Evolutionary conservation across 2,329 filamentous ascomycete genomes (phyloP).

Genomic region (Claviceps sp.): DNA sequence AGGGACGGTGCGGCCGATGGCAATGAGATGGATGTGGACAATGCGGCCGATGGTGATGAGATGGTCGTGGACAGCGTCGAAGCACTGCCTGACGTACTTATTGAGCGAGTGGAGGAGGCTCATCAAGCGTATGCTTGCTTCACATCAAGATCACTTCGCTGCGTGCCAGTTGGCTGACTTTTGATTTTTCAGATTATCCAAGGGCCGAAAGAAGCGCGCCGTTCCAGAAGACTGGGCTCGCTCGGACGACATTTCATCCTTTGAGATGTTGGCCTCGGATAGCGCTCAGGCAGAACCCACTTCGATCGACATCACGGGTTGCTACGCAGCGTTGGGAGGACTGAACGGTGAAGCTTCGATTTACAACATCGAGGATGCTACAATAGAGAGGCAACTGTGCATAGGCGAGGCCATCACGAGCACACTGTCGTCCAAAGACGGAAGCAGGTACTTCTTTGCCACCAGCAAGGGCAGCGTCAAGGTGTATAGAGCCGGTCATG

Average conservation of each 20-base stretch:
- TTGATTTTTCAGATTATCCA: conserved; percentile 52
- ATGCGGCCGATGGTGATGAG: conserved; percentile 53
- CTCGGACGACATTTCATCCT: conserved; percentile 49
- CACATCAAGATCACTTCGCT: not conserved
- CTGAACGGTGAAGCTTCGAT: conserved; percentile 60
- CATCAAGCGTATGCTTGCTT: conserved; percentile 56
- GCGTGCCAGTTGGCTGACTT: conserved; percentile 5
- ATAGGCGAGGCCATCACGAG: conserved; percentile 56
- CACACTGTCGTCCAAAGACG: conserved; percentile 47
- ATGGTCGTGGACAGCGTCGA: conserved; percentile 81
- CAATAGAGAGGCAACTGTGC: conserved; percentile 52
- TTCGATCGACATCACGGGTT: conserved; percentile 38
- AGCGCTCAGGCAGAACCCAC: conserved; percentile 32
- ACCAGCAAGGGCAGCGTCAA: conserved; percentile 69
- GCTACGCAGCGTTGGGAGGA: conserved; percentile 61
- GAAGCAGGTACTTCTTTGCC: conserved; percentile 50
- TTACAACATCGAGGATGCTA: conserved; percentile 58
- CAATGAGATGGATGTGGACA: conserved; percentile 76
- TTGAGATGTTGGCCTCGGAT: conserved; percentile 31
- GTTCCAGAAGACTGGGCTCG: conserved; percentile 78
- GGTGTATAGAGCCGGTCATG: conserved; percentile 58
- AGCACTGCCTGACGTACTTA: conserved; percentile 57
- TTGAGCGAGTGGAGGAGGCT: conserved; percentile 62
- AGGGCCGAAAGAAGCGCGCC: conserved; percentile 78
- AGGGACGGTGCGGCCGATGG: conserved; percentile 43